Conservation (phyloP, 139 green algal genomes). For the Volvox africanus region DNA sequence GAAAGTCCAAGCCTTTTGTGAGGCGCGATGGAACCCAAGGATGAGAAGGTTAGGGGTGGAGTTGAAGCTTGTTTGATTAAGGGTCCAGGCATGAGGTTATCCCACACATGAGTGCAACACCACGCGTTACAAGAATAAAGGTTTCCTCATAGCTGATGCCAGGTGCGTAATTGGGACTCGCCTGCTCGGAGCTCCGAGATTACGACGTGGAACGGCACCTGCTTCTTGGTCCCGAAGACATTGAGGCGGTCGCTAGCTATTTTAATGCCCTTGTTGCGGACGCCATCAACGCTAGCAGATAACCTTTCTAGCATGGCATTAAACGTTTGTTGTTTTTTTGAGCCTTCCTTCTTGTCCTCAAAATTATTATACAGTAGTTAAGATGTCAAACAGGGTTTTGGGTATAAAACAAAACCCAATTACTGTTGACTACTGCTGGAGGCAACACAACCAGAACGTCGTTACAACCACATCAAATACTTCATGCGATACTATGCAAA, state of each 20-base stretch:
- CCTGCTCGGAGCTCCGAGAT: slow-evolving; percentile 35
- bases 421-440: not conserved
- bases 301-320: slow-evolving; percentile 18
- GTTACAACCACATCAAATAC: not conserved
- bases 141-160: too few species aligned
- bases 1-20: too few species aligned
- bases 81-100: too few species aligned
- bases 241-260: not conserved
- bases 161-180: not conserved
- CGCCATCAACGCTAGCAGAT: not conserved
- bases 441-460: not conserved
- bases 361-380: not conserved
- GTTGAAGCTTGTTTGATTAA: too few species aligned
- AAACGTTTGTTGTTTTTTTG: not conserved
- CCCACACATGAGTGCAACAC: too few species aligned
- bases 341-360: not conserved
- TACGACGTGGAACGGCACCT: slow-evolving; percentile 1
- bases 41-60: too few species aligned
- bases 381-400: not conserved
- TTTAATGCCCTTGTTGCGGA: not conserved
- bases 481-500: not conserved
- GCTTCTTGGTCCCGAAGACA: not conserved
- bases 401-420: not conserved
- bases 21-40: too few species aligned
- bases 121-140: too few species aligned